Percentiles rank a stretch among this genome's conserved stretches.
Conservation (phyloP, 2,329 filamentous ascomycete species). For the Purpureocillium takamizusanense region DNA sequence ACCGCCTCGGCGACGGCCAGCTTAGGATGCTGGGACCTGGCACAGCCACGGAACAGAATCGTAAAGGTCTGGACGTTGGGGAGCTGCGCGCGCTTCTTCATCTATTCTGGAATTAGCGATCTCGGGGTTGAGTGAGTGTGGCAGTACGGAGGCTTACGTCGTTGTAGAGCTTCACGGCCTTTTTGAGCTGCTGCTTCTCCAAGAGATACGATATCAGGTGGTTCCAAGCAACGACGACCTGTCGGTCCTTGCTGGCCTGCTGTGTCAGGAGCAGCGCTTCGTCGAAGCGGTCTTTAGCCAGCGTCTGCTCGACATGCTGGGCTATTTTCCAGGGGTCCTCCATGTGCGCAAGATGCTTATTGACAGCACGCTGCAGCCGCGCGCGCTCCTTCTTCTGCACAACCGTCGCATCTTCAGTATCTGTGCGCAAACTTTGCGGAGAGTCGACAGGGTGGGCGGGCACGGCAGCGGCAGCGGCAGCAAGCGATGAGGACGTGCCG, state of each 20-base stretch:
- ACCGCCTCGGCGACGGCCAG: conserved; percentile 60
- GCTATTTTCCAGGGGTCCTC: conserved; percentile 66
- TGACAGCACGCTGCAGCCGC: conserved; percentile 26
- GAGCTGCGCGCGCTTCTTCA: conserved; percentile 84
- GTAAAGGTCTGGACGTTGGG: conserved; percentile 82
- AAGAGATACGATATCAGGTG: conserved; percentile 67
- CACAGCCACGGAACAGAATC: conserved; percentile 69
- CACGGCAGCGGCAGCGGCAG: too few relatives aligned
- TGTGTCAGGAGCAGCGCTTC: conserved; percentile 63
- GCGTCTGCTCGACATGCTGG: conserved; percentile 51
- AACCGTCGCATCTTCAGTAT: background rate
- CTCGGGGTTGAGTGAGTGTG: too few relatives aligned
- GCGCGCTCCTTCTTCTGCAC: too few relatives aligned
- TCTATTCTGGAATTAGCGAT: too few relatives aligned
- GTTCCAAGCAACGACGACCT: conserved; percentile 79
- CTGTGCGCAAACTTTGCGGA: background rate
- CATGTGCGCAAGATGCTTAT: conserved; percentile 52
- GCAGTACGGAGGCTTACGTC: conserved; percentile 56
- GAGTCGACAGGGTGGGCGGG: too few relatives aligned
- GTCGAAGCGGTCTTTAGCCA: conserved; percentile 50
- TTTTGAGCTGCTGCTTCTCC: conserved; percentile 46
- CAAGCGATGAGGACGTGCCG: too few relatives aligned
- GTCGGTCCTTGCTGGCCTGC: conserved; percentile 53
- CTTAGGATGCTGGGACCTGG: conserved; percentile 46
- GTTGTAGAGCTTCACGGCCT: conserved; percentile 77